phyloP scores from a whole-genome alignment of 2,329 filamentous ascomycete genomes.

The Sarocladium strictum region DNA sequence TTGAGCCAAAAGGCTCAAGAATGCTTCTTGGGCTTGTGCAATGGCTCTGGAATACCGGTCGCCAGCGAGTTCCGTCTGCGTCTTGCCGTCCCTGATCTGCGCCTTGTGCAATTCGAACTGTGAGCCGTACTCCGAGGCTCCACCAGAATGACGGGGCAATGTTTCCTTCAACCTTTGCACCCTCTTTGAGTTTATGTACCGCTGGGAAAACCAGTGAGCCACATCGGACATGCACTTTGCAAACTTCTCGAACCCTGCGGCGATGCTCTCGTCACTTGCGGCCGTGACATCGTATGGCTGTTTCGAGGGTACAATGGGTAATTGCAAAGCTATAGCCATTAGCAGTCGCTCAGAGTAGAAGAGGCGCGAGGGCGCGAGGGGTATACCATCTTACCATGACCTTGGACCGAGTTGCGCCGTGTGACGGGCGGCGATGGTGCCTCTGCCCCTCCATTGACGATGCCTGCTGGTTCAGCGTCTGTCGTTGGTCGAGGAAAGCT shows the following conservation, averaged over 20 bases:
- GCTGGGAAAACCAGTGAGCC: not conserved
- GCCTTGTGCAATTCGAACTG: not conserved
- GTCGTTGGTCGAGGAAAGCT: not conserved
- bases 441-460: not conserved
- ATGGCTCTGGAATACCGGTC: not conserved
- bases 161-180: not conserved
- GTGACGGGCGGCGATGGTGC: not conserved
- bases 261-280: not conserved
- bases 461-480: not conserved
- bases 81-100: not conserved
- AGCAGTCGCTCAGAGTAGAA: no score
- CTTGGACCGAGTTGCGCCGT: not conserved
- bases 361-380: no score
- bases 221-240: not conserved
- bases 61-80: not conserved
- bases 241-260: not conserved
- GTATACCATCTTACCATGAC: not conserved
- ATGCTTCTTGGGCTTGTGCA: not conserved
- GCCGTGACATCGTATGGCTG: not conserved
- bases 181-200: not conserved
- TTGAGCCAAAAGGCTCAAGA: not conserved
- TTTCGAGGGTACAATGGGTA: not conserved
- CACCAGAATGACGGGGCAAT: not conserved
- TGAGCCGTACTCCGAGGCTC: not conserved
- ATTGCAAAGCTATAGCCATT: not conserved